These are phyloP conservation scores for Ophiocordyceps unilateralis DNA, from an alignment of 2,329 filamentous ascomycete genomes.

Conservation along the genomic window DNA sequence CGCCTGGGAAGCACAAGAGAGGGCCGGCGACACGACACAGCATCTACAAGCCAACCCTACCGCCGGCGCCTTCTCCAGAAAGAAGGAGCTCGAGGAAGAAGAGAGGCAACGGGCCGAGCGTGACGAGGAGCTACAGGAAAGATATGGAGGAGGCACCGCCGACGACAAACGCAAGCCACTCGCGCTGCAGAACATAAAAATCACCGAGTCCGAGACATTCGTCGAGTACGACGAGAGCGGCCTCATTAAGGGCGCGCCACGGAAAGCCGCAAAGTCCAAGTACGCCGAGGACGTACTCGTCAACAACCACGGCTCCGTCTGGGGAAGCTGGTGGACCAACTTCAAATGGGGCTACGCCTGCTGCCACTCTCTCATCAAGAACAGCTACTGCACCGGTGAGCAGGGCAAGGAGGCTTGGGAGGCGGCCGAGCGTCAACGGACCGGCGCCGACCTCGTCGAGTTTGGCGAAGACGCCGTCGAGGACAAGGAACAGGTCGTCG, in stretches of 20 bases:
- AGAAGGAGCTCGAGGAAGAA: conserved; percentile 60
- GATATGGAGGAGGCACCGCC: conserved; percentile 57
- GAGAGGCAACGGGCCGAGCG: conserved; percentile 51
- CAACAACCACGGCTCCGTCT: conserved; percentile 85
- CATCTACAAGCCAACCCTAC: conserved; percentile 96
- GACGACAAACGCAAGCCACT: conserved; percentile 29
- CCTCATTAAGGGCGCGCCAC: conserved; percentile 71
- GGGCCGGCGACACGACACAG: conserved; percentile 56
- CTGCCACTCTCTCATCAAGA: conserved; percentile 85
- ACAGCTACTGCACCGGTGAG: conserved; percentile 93
- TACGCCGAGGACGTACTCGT: conserved; percentile 75
- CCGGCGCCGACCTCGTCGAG: conserved; percentile 24
- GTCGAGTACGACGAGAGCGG: conserved; percentile 91
- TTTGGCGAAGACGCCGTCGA: conserved; percentile 11
- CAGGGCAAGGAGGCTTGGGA: conserved; percentile 70
- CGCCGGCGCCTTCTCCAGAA: conserved; percentile 68
- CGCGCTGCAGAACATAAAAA: conserved; percentile 45
- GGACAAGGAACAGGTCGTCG: conserved; percentile 12
- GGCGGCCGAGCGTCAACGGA: conserved; percentile 48
- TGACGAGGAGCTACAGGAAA: conserved; percentile 56
- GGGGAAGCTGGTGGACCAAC: conserved; percentile 94
- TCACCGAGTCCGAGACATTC: conserved; percentile 70
- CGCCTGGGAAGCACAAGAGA: conserved; percentile 91
- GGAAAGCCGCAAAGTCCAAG: conserved; percentile 66
- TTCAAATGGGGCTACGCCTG: conserved; percentile 95